These are phyloP conservation scores for Sungouiozyma intestinalis DNA, from an alignment of 805 yeast genomes.

Conservation along the genomic window DNA sequence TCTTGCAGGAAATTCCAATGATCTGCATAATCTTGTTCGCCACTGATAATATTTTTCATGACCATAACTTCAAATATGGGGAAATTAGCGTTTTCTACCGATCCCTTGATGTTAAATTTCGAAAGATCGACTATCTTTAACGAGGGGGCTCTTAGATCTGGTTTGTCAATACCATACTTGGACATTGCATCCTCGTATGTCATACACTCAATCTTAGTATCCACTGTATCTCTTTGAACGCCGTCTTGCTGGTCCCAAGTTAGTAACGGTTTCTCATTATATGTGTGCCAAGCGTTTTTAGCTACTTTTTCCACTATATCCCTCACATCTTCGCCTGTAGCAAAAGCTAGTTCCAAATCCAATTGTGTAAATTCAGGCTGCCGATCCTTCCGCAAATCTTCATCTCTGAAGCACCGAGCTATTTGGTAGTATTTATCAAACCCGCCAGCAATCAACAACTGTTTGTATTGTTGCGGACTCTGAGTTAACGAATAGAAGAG, in stretches of 20 bases:
- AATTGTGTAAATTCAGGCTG: slow-evolving; percentile 97
- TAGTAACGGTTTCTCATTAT: slow-evolving; percentile 25
- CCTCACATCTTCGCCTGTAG: slow-evolving; percentile 58
- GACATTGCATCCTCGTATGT: slow-evolving; percentile 61
- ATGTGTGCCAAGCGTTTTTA: slow-evolving; percentile 42
- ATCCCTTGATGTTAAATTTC: slow-evolving; percentile 27
- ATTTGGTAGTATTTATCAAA: slow-evolving; percentile 77
- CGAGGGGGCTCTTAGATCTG: slow-evolving; percentile 63
- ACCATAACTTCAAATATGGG: slow-evolving; percentile 70
- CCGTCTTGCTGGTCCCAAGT: slow-evolving; percentile 15
- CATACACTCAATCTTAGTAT: slow-evolving; percentile 33
- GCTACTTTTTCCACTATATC: slow-evolving; percentile 50
- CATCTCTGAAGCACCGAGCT: slow-evolving; percentile 93
- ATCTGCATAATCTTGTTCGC: slow-evolving; percentile 14
- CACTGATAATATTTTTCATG: slow-evolving; percentile 37
- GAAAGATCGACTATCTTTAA: slow-evolving; percentile 43
- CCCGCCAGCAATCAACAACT: slow-evolving; percentile 89
- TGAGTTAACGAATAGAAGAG: slow-evolving; percentile 87
- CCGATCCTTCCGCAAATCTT: slow-evolving; percentile 86
- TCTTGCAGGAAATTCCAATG: slow-evolving; percentile 35
- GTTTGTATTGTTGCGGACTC: slow-evolving; percentile 97
- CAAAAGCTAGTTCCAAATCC: slow-evolving; percentile 90
- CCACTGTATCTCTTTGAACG: slow-evolving; percentile 9
- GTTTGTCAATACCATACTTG: slow-evolving; percentile 85
- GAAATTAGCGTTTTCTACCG: slow-evolving; percentile 36